Evolutionary conservation across 2,329 filamentous ascomycete species (phyloP).

Genomic region (Epichloe uncinata): DNA sequence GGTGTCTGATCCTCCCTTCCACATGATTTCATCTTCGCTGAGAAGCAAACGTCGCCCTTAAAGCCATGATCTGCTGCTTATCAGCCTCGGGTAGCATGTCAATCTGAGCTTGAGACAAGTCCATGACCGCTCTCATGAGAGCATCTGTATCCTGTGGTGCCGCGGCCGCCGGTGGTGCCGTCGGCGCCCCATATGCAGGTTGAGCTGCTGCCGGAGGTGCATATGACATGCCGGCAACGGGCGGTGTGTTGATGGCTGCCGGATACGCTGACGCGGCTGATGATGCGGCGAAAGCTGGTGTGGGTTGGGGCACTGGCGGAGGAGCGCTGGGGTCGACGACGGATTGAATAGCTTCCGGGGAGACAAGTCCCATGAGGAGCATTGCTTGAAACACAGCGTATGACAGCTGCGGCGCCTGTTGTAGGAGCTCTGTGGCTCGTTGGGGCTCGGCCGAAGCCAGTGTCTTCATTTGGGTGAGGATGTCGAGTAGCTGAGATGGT

Average conservation of each 20-base stretch:
- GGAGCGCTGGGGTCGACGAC: conserved; percentile 54
- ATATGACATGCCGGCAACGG: conserved; percentile 31
- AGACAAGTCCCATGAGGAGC: conserved; percentile 83
- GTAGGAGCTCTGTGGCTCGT: conserved; percentile 73
- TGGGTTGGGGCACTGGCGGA: conserved; percentile 18
- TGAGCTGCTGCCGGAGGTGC: conserved; percentile 26
- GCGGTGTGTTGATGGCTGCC: conserved; percentile 33
- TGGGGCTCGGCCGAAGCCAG: conserved; percentile 70
- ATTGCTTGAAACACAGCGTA: conserved; percentile 94
- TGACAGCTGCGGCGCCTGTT: conserved; percentile 79
- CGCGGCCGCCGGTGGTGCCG: no score
- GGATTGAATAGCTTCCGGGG: conserved; percentile 69
- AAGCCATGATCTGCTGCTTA: conserved; percentile 63
- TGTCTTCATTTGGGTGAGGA: conserved; percentile 87
- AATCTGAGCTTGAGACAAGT: conserved; percentile 67
- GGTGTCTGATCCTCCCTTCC: neutral
- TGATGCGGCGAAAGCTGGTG: conserved; percentile 20
- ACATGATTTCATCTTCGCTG: conserved; percentile 19
- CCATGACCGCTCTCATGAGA: conserved; percentile 69
- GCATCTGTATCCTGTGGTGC: conserved; percentile 50
- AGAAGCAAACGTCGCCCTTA: conserved; percentile 50
- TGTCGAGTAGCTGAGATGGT: conserved; percentile 79
- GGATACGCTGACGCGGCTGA: conserved; percentile 23
- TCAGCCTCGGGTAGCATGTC: conserved; percentile 64
- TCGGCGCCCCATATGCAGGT: conserved; percentile 22